Evolutionary conservation across 2,329 filamentous ascomycete species (phyloP).

Genomic region (Rasamsonia emersonii): DNA sequence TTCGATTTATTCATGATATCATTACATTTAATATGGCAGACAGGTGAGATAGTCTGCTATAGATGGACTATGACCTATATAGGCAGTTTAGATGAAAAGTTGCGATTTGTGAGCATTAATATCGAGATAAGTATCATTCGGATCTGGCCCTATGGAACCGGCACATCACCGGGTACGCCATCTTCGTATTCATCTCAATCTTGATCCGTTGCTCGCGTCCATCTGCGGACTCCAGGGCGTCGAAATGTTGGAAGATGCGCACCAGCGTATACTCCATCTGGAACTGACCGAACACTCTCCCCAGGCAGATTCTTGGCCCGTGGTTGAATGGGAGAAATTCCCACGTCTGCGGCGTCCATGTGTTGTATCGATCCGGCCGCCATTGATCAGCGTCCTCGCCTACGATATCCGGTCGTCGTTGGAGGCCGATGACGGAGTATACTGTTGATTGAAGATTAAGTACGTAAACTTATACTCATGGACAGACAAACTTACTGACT

Average conservation of each 20-base stretch:
- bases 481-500: neutral
- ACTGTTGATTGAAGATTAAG: too few species aligned
- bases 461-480: neutral
- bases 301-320: conserved; percentile 11
- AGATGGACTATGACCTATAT: too few species aligned
- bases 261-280: conserved; percentile 2
- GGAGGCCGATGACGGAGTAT: neutral
- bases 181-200: neutral
- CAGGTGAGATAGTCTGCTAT: too few species aligned
- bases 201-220: neutral
- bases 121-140: too few species aligned
- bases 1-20: too few species aligned
- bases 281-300: conserved; percentile 11
- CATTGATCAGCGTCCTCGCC: neutral
- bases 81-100: too few species aligned
- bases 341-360: neutral
- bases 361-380: neutral
- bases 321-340: conserved; percentile 8
- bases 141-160: too few species aligned
- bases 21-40: too few species aligned
- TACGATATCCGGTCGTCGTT: neutral
- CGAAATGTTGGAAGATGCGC: neutral
- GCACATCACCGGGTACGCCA: conserved; percentile 2
- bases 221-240: too few species aligned
- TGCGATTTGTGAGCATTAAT: too few species aligned